Conservation (phyloP, 192 early-diverging fungal genomes). For the Glomus cerebriforme region DNA sequence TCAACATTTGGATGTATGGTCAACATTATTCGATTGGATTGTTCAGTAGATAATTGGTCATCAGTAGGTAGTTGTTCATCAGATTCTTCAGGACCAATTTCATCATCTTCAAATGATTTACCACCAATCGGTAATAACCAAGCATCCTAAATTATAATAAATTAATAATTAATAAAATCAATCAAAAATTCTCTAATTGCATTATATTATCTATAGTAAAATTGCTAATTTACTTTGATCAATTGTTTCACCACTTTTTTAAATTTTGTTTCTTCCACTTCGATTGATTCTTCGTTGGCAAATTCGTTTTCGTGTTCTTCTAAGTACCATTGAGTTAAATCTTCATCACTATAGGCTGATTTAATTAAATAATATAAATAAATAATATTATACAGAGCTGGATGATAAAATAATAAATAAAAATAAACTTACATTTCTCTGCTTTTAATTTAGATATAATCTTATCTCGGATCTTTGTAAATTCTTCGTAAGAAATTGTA, state of each 20-base stretch:
- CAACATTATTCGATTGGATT: neutral
- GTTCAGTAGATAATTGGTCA: neutral
- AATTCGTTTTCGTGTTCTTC: neutral
- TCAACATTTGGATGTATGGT: neutral
- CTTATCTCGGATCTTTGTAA: neutral
- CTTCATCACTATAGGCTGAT: neutral
- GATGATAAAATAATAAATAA: neutral
- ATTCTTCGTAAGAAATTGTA: conserved; percentile 6
- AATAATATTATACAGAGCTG: neutral
- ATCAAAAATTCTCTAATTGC: neutral
- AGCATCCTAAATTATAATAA: neutral
- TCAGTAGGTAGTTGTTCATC: neutral
- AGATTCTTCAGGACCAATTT: neutral
- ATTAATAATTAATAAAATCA: neutral
- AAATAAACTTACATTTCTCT: neutral
- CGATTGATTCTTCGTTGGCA: neutral
- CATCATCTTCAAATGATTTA: neutral
- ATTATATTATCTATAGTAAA: too few relatives aligned
- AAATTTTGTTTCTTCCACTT: neutral
- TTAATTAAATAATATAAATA: conserved; percentile 9
- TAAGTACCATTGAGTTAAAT: conserved; percentile 1
- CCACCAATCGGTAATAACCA: neutral
- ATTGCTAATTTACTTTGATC: neutral
- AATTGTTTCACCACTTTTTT: conserved; percentile 28
- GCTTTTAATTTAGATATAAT: conserved; percentile 1